phyloP scores from a whole-genome alignment of 495 filamentous ascomycete genomes.

The Xylaria longipes region DNA sequence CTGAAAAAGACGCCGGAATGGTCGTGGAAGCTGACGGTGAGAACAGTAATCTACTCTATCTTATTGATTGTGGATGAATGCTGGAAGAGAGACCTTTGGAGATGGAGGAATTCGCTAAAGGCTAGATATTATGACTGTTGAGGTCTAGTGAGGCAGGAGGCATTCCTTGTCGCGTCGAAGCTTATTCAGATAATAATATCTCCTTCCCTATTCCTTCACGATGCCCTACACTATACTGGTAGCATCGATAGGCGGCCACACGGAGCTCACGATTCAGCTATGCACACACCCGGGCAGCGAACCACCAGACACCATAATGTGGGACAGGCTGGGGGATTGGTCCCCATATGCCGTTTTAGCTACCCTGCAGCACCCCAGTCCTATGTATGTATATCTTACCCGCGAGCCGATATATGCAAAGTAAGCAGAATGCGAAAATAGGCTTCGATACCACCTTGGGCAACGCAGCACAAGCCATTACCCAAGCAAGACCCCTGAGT shows the following conservation, averaged over 20 bases:
- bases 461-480: constrained; percentile 17
- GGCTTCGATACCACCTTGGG: constrained; percentile 24
- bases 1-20: constrained; percentile 6
- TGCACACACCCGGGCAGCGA: constrained; percentile 24
- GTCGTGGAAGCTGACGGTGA: not conserved
- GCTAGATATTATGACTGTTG: constrained; percentile 7
- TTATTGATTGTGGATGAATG: not conserved
- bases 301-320: constrained; percentile 12
- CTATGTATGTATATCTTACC: constrained; percentile 24
- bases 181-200: constrained; percentile 9
- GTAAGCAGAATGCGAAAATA: constrained; percentile 28
- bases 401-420: constrained; percentile 28
- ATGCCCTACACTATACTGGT: not conserved
- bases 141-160: constrained; percentile 3
- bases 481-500: constrained; percentile 5
- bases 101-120: not conserved
- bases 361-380: constrained; percentile 20
- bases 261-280: constrained; percentile 11
- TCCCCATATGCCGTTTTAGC: constrained; percentile 25
- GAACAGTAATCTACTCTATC: constrained; percentile 12
- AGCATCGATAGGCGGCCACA: constrained; percentile 3
- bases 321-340: constrained; percentile 19
- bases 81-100: not conserved
- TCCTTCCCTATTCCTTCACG: constrained; percentile 10
- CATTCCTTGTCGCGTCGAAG: constrained; percentile 1